A percentile compares a stretch with the other conserved stretches of the same genome.
phyloP scores from a whole-genome alignment of 139 green algal genomes.

The Closterium sp. region DNA sequence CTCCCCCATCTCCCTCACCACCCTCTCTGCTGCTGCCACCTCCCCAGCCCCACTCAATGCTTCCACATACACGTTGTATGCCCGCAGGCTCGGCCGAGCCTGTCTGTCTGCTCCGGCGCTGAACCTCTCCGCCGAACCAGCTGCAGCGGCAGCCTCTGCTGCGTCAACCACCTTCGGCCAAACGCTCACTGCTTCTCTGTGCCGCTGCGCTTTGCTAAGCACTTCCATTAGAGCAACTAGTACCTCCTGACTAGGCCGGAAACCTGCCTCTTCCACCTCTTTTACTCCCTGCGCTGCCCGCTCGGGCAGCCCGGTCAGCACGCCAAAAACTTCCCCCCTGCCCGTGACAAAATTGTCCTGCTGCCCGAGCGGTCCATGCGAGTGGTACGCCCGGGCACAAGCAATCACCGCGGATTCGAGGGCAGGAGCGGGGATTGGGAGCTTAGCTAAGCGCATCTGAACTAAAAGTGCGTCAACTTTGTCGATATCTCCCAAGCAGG shows the following conservation, averaged over 20 bases:
- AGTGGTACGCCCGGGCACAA: not conserved
- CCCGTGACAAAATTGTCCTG: not conserved
- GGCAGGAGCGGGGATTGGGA: not conserved
- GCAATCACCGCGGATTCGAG: not conserved
- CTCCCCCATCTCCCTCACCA: not conserved
- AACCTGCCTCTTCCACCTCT: not conserved
- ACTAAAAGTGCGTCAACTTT: not conserved
- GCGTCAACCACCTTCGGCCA: not conserved
- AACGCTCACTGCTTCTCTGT: not conserved
- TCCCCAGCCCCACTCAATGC: not conserved
- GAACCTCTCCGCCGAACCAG: not conserved
- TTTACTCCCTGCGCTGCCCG: conserved; percentile 2
- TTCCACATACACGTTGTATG: not conserved
- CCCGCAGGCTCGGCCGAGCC: not conserved
- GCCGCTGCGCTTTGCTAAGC: not conserved
- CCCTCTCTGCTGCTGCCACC: not conserved
- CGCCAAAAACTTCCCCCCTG: not conserved
- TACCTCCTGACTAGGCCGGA: not conserved
- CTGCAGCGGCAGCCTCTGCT: not conserved
- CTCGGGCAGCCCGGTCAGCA: not conserved
- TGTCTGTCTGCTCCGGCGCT: not conserved
- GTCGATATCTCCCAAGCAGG: not conserved
- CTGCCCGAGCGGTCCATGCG: not conserved
- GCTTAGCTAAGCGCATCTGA: not conserved
- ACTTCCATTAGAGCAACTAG: conserved; percentile 5